These are phyloP conservation scores for Musa acuminata DNA, from an alignment of 176 grass and related monocot species.

Conservation along the genomic window DNA sequence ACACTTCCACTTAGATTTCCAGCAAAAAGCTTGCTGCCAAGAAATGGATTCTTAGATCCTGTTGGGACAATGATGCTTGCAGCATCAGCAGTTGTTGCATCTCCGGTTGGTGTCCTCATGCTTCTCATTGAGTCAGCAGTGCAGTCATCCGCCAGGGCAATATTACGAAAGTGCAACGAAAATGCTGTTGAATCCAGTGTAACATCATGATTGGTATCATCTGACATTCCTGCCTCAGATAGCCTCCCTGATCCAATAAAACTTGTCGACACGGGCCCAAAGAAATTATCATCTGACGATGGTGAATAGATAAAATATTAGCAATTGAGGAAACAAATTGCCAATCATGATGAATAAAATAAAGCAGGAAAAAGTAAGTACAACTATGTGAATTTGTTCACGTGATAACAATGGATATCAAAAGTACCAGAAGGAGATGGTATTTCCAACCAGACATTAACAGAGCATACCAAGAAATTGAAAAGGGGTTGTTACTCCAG, in stretches of 20 bases:
- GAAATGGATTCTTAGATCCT: slow-evolving; percentile 32
- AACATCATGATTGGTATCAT: slow-evolving; percentile 60
- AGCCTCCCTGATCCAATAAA: slow-evolving; percentile 61
- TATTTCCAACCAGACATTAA: too few species aligned
- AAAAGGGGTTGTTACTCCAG: too few species aligned
- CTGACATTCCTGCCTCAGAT: slow-evolving; percentile 77
- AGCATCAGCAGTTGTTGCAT: slow-evolving; percentile 3
- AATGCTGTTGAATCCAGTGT: slow-evolving; percentile 87
- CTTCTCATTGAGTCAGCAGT: slow-evolving; percentile 52
- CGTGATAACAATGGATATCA: background rate
- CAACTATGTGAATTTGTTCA: background rate
- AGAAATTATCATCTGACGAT: slow-evolving; percentile 85
- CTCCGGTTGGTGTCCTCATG: slow-evolving; percentile 32
- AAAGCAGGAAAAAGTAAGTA: background rate
- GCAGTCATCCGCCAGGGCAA: slow-evolving; percentile 45
- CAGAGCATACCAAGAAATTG: too few species aligned
- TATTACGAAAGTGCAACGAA: slow-evolving; percentile 59
- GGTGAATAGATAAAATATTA: background rate
- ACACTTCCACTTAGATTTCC: slow-evolving; percentile 17
- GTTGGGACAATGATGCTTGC: slow-evolving; percentile 16
- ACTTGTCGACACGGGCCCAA: slow-evolving; percentile 73
- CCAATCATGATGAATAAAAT: background rate
- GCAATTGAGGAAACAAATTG: background rate
- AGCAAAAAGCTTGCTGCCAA: slow-evolving; percentile 14
- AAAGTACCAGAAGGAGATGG: too few species aligned